Base-by-base conservation (phyloP, 192 early-diverging fungal genomes). In the Mortierella alpina region DNA sequence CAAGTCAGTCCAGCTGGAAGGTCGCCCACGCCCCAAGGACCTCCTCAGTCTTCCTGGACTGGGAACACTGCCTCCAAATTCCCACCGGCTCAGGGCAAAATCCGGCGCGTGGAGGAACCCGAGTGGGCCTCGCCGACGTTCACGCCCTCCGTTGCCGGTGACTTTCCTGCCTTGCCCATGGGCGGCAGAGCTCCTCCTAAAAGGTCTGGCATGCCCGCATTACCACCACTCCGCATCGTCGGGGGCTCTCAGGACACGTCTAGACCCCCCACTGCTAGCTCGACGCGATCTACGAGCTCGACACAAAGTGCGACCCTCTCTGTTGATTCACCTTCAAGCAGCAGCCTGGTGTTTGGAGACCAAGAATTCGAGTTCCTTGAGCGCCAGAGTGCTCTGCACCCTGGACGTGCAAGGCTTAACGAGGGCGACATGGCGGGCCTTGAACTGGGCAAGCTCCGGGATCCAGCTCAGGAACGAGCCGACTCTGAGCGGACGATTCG, bases 41-140 rank as follows among this genome's bases (percentile, higher is more conserved):
- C 50, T 53, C 7, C 63, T 39, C 65, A 62, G 71, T 7, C 54
- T 13, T 52, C 53, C 20, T 13, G 31, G 31, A 31, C 31, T 31
- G 31, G 31, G 31, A 31, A 31, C 31, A 31, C 31, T 31, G 31
- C 31, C 31, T 31, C 31, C 31, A 31, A 31, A 31, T 31, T 7
- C 46, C 66, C 41, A 9, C 12, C 8, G 46, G 45, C 40, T 42
- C 49, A 46, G 40, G 63, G 22, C 0, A 48, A 10, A 39, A 8
- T 66, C 9, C 53, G 55, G 13, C 17, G 23, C 8, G n/a, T 52
- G 44, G 42, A 15, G 40, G 31, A 65, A 31, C 42, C 68, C n/a
- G 67, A 78, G 44, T 78, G 75, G 75, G 20, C 50, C 13, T 62
- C 57, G n/a, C 67, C 68, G 12, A 47, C 55, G 2, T 78, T 70